phyloP scores from a whole-genome alignment of 805 yeast genomes.

The Hanseniaspora vineae region DNA sequence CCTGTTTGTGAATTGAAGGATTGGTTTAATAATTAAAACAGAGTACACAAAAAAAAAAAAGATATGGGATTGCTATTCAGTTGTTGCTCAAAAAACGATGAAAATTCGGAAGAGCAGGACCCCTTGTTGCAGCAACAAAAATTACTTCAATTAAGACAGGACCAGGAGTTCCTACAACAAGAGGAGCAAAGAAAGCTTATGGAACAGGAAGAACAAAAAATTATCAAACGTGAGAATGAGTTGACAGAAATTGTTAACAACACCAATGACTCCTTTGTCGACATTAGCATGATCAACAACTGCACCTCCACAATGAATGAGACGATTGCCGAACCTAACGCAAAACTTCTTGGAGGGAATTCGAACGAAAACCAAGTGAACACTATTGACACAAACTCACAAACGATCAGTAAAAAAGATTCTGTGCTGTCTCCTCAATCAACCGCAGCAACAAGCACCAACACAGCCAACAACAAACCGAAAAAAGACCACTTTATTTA shows the following conservation, averaged over 20 bases:
- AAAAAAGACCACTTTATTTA: not conserved
- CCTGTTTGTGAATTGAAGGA: not conserved
- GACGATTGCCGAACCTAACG: not conserved
- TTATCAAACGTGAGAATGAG: constrained; percentile 16
- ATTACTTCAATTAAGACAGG: constrained; percentile 10
- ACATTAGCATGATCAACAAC: constrained; percentile 24
- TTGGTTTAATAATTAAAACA: not conserved
- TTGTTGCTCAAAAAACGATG: constrained; percentile 12
- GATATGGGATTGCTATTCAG: constrained; percentile 21
- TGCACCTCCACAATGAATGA: constrained; percentile 13
- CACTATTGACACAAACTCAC: not conserved
- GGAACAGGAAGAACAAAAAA: constrained; percentile 15
- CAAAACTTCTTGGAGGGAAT: not conserved
- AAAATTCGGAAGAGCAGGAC: constrained; percentile 5
- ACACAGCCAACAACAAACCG: too few species aligned
- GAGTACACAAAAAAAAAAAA: not conserved
- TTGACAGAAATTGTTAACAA: constrained; percentile 20
- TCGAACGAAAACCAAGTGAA: not conserved
- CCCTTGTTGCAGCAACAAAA: constrained; percentile 18
- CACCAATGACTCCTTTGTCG: constrained; percentile 23
- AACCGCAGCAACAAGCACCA: too few species aligned
- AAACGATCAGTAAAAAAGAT: not conserved
- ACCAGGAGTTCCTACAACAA: constrained; percentile 9
- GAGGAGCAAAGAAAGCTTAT: constrained; percentile 10
- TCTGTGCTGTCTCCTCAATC: too few species aligned